phyloP scores from a whole-genome alignment of 2,329 filamentous ascomycete species.

The Periconia macrospinosa region DNA sequence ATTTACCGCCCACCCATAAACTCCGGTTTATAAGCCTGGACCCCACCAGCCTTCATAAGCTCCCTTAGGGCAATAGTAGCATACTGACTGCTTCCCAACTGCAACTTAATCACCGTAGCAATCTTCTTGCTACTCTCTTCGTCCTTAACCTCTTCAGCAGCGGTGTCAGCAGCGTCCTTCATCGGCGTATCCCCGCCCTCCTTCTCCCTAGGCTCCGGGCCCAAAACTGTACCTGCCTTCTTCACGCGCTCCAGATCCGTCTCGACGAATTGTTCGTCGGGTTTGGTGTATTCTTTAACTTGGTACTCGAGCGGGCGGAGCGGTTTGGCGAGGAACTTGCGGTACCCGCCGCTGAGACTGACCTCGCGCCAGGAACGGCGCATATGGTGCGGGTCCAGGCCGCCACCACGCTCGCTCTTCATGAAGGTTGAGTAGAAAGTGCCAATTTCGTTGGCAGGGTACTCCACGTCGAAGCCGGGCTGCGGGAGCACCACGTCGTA shows the following conservation, averaged over 20 bases:
- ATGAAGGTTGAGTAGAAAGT: conserved; percentile 86
- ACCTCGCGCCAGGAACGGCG: conserved; percentile 82
- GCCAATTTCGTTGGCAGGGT: conserved; percentile 82
- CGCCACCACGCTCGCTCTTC: conserved; percentile 74
- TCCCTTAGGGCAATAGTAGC: conserved; percentile 82
- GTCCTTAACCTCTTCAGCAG: conserved; percentile 6
- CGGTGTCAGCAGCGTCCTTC: conserved; percentile 12
- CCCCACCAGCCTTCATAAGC: conserved; percentile 69
- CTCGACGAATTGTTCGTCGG: conserved; percentile 81
- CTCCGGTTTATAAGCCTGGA: conserved; percentile 64
- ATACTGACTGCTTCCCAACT: conserved; percentile 78
- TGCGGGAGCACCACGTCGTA: conserved; percentile 88
- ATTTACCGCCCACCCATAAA: conserved; percentile 55
- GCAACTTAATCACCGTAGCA: conserved; percentile 72
- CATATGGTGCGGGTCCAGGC: conserved; percentile 84
- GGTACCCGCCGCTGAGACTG: conserved; percentile 84
- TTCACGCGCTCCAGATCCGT: conserved; percentile 77
- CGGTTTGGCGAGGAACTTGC: conserved; percentile 78
- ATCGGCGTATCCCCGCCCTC: conserved; percentile 19
- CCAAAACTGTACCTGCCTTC: conserved; percentile 33
- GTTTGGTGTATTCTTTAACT: conserved; percentile 69
- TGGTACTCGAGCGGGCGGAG: conserved; percentile 65
- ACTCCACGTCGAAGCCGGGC: conserved; percentile 88
- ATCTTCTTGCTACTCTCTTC: conserved; percentile 52
- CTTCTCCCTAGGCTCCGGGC: conserved; percentile 55